phyloP scores from a whole-genome alignment of 257 asterid species.

The Rehmannia glutinosa region DNA sequence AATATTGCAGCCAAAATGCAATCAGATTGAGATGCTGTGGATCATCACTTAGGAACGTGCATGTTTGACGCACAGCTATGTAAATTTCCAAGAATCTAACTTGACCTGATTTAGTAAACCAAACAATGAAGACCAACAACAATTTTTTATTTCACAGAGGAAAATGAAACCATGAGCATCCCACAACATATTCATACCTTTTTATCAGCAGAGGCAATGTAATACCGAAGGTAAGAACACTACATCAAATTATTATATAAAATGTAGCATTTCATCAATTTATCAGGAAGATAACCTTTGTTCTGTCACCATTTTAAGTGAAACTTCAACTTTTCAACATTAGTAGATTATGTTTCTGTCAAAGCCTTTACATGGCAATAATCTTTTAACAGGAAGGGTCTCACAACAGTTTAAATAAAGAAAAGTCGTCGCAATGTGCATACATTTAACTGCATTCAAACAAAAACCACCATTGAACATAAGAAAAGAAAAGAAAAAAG shows the following conservation, averaged over 20 bases:
- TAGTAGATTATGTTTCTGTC: background rate
- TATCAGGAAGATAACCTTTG: background rate
- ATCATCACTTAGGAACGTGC: background rate
- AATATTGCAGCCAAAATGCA: too few species aligned
- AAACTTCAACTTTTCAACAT: background rate
- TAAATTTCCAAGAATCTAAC: background rate
- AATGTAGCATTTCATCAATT: background rate
- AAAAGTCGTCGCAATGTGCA: background rate
- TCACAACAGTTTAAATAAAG: background rate
- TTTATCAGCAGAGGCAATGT: background rate
- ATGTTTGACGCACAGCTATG: background rate
- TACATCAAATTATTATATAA: background rate
- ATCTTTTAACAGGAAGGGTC: background rate
- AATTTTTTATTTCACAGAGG: background rate
- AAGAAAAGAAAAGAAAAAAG: background rate
- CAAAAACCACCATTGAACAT: background rate
- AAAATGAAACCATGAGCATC: too few species aligned
- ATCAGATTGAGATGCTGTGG: background rate
- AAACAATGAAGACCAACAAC: background rate
- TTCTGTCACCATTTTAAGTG: background rate
- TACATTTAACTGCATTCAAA: background rate
- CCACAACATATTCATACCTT: background rate
- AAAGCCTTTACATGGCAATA: background rate
- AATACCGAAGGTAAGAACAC: background rate
- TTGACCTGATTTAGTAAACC: background rate